Conservation (phyloP, 352 stramenopile species). For the Globisporangium sylvaticum region DNA sequence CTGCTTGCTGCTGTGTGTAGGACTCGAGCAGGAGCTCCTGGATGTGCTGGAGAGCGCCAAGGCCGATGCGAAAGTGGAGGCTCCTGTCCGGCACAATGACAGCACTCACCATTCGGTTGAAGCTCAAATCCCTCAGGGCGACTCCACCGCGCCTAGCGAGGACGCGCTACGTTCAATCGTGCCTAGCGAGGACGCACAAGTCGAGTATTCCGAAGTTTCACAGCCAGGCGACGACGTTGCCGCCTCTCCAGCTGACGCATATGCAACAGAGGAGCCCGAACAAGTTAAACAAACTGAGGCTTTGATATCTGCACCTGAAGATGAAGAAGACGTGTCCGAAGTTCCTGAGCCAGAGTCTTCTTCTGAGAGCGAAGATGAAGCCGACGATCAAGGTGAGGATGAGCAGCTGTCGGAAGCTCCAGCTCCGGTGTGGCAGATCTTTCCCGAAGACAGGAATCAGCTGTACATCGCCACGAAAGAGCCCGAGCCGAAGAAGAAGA, state of each 20-base stretch:
- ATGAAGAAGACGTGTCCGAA: background rate
- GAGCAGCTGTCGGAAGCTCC: background rate
- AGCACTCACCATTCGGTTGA: background rate
- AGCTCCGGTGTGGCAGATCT: constrained; percentile 11
- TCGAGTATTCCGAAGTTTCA: background rate
- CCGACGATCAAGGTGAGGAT: background rate
- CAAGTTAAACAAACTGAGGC: background rate
- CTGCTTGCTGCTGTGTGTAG: constrained; percentile 11
- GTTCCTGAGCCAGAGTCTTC: background rate
- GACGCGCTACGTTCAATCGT: background rate
- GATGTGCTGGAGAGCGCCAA: constrained; percentile 5
- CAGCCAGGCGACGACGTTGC: background rate
- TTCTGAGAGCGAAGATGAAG: background rate
- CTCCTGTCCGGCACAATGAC: background rate
- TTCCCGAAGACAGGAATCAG: constrained; percentile 10
- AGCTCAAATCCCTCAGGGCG: background rate
- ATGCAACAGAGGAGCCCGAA: background rate
- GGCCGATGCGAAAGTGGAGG: background rate
- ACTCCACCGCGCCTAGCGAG: background rate
- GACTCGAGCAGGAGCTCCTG: constrained; percentile 26
- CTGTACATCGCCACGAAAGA: constrained; percentile 13
- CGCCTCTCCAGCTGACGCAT: background rate
- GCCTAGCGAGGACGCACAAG: too few species aligned
- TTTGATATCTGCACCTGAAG: background rate
- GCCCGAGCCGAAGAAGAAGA: constrained; percentile 2